Evolutionary conservation across 2,329 filamentous ascomycete genomes (phyloP).

Genomic region (Colletotrichum caudatum): DNA sequence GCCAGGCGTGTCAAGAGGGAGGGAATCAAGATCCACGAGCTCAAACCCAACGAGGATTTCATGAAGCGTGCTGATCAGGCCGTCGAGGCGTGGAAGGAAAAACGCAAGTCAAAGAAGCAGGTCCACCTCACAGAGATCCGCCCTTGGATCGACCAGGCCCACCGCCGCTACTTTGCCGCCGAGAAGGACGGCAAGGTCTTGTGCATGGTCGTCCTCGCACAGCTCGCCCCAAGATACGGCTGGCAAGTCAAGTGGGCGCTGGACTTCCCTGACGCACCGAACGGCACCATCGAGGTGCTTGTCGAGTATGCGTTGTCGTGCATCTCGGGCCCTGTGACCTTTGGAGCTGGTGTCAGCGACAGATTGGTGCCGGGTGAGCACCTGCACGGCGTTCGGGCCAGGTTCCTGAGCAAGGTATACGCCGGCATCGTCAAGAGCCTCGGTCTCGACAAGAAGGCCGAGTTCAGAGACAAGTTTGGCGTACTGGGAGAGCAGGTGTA

Average conservation of each 20-base stretch:
- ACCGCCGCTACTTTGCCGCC: constrained; percentile 88
- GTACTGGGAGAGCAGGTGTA: constrained; percentile 86
- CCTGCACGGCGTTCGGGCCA: constrained; percentile 82
- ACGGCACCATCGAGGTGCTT: constrained; percentile 86
- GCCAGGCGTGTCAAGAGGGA: constrained; percentile 84
- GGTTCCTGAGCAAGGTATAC: constrained; percentile 86
- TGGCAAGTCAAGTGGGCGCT: constrained; percentile 98
- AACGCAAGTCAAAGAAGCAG: constrained; percentile 82
- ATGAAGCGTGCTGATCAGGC: constrained; percentile 76
- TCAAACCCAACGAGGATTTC: constrained; percentile 77
- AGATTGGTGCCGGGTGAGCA: constrained; percentile 84
- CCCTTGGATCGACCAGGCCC: constrained; percentile 86
- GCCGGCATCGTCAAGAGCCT: constrained; percentile 85
- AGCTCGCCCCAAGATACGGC: constrained; percentile 82
- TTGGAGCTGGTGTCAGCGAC: constrained; percentile 83
- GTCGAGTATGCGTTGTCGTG: constrained; percentile 75
- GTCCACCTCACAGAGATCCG: constrained; percentile 91
- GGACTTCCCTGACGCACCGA: constrained; percentile 89
- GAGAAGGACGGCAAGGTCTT: constrained; percentile 79
- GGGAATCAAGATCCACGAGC: constrained; percentile 82
- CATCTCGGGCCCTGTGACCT: constrained; percentile 75
- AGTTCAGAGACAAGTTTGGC: constrained; percentile 92
- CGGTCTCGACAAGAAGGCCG: constrained; percentile 84
- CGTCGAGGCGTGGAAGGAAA: constrained; percentile 82
- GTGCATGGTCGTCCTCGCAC: constrained; percentile 84